These are phyloP conservation scores for Oryza longistaminata DNA, from an alignment of 176 grass and related monocot genomes.

Conservation along the genomic window DNA sequence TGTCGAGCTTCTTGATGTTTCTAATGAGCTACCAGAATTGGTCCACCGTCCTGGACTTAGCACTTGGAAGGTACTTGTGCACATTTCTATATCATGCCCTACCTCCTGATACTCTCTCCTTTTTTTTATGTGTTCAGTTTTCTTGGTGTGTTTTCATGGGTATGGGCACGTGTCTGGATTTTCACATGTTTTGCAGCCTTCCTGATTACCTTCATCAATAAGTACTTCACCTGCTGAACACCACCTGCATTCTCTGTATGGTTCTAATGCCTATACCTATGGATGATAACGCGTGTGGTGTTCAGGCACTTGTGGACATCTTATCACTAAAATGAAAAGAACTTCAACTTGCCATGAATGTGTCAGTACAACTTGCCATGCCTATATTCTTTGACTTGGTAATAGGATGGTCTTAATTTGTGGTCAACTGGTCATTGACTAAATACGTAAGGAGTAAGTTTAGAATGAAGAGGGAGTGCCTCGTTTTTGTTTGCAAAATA, in stretches of 20 bases:
- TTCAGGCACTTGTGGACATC: neutral
- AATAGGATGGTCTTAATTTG: neutral
- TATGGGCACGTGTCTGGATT: neutral
- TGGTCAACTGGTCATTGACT: neutral
- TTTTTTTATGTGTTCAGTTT: neutral
- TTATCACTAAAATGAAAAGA: neutral
- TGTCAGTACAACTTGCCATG: neutral
- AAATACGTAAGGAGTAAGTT: too few species aligned
- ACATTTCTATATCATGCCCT: slow-evolving; percentile 10
- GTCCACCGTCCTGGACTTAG: slow-evolving; percentile 66
- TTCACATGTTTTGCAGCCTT: neutral
- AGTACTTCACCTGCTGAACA: neutral
- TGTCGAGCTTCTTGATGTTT: slow-evolving; percentile 90
- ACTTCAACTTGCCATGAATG: neutral
- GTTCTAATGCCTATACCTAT: neutral
- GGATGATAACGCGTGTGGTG: neutral
- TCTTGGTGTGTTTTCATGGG: neutral
- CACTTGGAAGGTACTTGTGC: slow-evolving; percentile 84
- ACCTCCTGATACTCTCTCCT: neutral
- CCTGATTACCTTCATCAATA: neutral
- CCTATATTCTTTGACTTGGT: too few species aligned
- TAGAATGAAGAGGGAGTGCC: too few species aligned
- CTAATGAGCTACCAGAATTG: slow-evolving; percentile 67
- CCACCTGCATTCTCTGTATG: neutral
- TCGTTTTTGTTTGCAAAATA: too few species aligned